Evolutionary conservation across 768 basidiomycete genomes (phyloP).

Genomic region (Lactarius deliciosus): DNA sequence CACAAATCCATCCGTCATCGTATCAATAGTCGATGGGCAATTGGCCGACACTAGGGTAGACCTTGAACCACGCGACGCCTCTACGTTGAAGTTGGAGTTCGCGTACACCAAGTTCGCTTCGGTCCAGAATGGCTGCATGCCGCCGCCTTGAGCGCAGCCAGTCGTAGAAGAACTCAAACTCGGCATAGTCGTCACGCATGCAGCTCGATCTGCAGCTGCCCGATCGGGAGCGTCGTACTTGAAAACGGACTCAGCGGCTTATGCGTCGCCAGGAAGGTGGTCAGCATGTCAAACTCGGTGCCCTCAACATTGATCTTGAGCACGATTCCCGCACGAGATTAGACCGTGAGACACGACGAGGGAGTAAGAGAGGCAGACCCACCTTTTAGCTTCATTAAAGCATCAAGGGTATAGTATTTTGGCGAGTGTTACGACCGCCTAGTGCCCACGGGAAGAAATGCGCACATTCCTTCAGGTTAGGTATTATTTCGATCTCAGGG

Average conservation of each 20-base stretch:
- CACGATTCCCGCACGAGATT: slow-evolving; percentile 37
- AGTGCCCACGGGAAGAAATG: too few species aligned
- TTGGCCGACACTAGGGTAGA: too few species aligned
- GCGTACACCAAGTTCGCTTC: slow-evolving; percentile 53
- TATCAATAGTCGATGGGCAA: too few species aligned
- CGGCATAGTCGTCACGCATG: slow-evolving; percentile 40
- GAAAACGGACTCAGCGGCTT: not conserved
- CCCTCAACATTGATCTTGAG: slow-evolving; percentile 72
- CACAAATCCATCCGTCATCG: too few species aligned
- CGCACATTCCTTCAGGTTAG: too few species aligned
- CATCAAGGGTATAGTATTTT: too few species aligned
- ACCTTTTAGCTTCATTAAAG: too few species aligned
- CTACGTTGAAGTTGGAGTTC: slow-evolving; percentile 30
- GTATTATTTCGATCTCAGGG: too few species aligned
- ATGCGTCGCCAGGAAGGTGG: slow-evolving; percentile 44
- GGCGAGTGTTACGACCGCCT: too few species aligned
- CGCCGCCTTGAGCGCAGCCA: slow-evolving; percentile 58
- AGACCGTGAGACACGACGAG: slow-evolving; percentile 29
- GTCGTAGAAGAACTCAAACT: slow-evolving; percentile 37
- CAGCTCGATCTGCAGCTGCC: slow-evolving; percentile 72
- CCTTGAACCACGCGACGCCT: too few species aligned
- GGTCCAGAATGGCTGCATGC: slow-evolving; percentile 49
- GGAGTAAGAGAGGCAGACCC: too few species aligned
- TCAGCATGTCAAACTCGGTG: slow-evolving; percentile 61
- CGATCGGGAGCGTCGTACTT: slow-evolving; percentile 50